Percentiles rank a stretch among this genome's conserved stretches.
These are phyloP conservation scores for Clathrospora elynae DNA, from an alignment of 2,329 filamentous ascomycete species.

Conservation along the genomic window DNA sequence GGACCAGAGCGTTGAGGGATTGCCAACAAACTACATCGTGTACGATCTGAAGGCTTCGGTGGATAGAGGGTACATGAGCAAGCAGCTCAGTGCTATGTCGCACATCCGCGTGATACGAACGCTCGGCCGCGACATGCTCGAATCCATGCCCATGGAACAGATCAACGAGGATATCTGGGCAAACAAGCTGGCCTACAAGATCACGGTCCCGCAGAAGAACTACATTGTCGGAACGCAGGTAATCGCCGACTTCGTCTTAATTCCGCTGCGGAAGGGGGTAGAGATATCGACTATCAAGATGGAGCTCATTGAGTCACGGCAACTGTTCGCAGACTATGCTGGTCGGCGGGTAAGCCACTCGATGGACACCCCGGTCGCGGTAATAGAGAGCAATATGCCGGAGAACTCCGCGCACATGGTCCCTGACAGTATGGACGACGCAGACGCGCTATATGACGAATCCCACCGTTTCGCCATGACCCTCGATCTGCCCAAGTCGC, in stretches of 20 bases:
- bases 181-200: constrained; percentile 95
- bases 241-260: constrained; percentile 82
- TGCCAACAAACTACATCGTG: constrained; percentile 82
- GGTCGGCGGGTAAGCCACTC: constrained; percentile 41
- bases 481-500: constrained; percentile 75
- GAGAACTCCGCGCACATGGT: constrained; percentile 36
- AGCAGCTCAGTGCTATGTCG: constrained; percentile 81
- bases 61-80: constrained; percentile 82
- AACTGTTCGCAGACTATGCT: constrained; percentile 52
- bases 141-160: constrained; percentile 56
- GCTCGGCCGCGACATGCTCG: constrained; percentile 71
- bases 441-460: constrained; percentile 56
- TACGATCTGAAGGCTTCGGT: constrained; percentile 93
- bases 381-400: constrained; percentile 45
- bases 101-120: constrained; percentile 57
- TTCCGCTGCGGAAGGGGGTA: constrained; percentile 86
- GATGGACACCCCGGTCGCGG: constrained; percentile 40
- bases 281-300: constrained; percentile 82
- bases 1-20: constrained; percentile 88
- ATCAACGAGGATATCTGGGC: constrained; percentile 96
- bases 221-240: constrained; percentile 91
- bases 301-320: constrained; percentile 70
- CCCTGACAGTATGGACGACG: constrained; percentile 37
- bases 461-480: constrained; percentile 64
- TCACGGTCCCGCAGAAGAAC: constrained; percentile 90